These are phyloP conservation scores for Marsdenia floribunda DNA, from an alignment of 257 asterid genomes.

Conservation along the genomic window DNA sequence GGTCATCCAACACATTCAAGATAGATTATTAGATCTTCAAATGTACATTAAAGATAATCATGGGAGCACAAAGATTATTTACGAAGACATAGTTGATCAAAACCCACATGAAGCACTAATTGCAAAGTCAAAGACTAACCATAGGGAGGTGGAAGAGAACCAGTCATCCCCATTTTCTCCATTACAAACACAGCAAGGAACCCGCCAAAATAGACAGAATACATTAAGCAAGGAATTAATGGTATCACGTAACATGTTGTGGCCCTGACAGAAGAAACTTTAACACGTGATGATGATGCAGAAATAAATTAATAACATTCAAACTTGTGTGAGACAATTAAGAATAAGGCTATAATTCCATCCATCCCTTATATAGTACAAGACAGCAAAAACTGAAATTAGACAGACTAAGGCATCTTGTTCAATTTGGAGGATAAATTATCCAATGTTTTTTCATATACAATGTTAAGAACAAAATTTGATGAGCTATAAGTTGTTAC, in stretches of 20 bases:
- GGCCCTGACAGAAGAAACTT: slow-evolving; percentile 60
- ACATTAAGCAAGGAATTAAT: slow-evolving; percentile 66
- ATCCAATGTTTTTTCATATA: not conserved
- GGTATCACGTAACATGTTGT: slow-evolving; percentile 68
- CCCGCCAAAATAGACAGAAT: slow-evolving; percentile 88
- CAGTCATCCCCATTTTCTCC: slow-evolving; percentile 98
- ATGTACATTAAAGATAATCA: not conserved
- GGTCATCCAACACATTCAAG: not conserved
- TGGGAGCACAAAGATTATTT: not conserved
- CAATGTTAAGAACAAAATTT: not conserved
- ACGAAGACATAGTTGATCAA: not conserved
- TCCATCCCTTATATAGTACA: not conserved
- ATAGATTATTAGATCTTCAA: not conserved
- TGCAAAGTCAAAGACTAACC: slow-evolving; percentile 48
- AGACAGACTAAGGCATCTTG: not conserved
- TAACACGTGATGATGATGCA: slow-evolving; percentile 19
- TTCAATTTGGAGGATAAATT: not conserved
- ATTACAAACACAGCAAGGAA: slow-evolving; percentile 68
- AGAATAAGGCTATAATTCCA: not conserved
- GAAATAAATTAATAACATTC: slow-evolving; percentile 7
- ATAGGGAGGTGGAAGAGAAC: slow-evolving; percentile 88
- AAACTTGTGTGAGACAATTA: slow-evolving; percentile 1
- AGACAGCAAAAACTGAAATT: not conserved
- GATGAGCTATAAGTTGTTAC: slow-evolving; percentile 26
- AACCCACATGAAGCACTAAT: slow-evolving; percentile 5